Evolutionary conservation across 805 yeast species (phyloP).

Genomic region (Saturnispora serradocipensis): DNA sequence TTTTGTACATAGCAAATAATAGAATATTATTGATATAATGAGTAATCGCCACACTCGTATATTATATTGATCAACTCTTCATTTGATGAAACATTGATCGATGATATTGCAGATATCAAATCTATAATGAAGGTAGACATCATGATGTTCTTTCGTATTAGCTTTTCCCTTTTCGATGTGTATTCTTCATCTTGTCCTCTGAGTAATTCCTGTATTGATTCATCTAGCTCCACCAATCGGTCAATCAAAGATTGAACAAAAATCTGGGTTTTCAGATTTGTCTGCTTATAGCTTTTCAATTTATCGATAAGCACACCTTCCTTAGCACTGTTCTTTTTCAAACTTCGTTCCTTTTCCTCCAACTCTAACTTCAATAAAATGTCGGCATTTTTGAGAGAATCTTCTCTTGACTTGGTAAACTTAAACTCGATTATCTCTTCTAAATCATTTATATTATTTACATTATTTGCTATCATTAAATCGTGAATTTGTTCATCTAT

Average conservation of each 20-base stretch:
- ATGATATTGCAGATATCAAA: conserved; percentile 27
- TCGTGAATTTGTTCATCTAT: background rate
- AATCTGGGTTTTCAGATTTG: background rate
- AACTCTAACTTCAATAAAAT: background rate
- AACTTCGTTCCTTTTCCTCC: background rate
- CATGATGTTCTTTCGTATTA: background rate
- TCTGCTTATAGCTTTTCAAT: background rate
- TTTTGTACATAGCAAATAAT: background rate
- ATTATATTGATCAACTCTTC: conserved; percentile 23
- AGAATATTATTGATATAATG: conserved; percentile 17
- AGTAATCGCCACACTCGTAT: conserved; percentile 24
- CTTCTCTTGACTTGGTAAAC: background rate
- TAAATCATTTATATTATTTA: background rate
- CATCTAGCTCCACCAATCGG: background rate
- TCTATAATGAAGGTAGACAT: conserved; percentile 21
- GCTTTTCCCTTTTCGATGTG: background rate
- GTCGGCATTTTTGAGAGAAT: background rate
- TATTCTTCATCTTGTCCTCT: background rate
- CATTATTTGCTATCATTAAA: background rate
- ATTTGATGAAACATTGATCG: conserved; percentile 26
- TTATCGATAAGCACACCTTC: background rate
- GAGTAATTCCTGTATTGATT: background rate
- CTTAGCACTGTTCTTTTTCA: background rate
- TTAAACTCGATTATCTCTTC: background rate
- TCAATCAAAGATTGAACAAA: background rate